Percentiles rank a stretch among this genome's conserved stretches.
Conservation (phyloP, 169 alveolate species). For the Eimeria brunetti region DNA sequence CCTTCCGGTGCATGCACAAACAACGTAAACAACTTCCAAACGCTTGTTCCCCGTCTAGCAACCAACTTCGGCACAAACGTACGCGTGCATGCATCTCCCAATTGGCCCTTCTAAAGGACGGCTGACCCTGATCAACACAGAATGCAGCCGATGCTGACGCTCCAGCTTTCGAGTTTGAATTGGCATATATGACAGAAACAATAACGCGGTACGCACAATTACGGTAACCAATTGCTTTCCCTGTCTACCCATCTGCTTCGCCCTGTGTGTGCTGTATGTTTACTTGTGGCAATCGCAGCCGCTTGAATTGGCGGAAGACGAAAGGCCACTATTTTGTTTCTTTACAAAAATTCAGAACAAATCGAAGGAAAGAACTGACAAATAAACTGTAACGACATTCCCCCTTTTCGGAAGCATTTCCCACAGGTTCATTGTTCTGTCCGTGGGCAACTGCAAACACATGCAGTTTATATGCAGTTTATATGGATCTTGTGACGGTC, state of each 20-base stretch:
- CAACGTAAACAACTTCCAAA: neutral
- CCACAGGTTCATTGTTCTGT: neutral
- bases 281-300: constrained; percentile 1
- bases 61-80: neutral
- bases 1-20: neutral
- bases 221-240: neutral
- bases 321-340: neutral
- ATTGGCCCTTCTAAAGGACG: neutral
- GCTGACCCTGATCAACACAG: neutral
- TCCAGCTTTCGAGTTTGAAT: neutral
- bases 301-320: neutral
- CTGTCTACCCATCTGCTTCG: neutral
- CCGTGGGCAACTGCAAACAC: neutral
- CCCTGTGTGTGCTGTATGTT: neutral
- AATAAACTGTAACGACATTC: neutral
- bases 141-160: constrained; percentile 1
- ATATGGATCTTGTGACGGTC: neutral
- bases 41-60: neutral
- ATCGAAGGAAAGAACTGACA: constrained; percentile 1
- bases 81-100: neutral
- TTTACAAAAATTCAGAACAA: constrained; percentile 24
- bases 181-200: neutral
- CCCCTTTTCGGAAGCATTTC: neutral
- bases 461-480: neutral
- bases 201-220: neutral